Base-by-base conservation (phyloP, 768 basidiomycete genomes). In the Tylopilus rubrobrunneus region DNA sequence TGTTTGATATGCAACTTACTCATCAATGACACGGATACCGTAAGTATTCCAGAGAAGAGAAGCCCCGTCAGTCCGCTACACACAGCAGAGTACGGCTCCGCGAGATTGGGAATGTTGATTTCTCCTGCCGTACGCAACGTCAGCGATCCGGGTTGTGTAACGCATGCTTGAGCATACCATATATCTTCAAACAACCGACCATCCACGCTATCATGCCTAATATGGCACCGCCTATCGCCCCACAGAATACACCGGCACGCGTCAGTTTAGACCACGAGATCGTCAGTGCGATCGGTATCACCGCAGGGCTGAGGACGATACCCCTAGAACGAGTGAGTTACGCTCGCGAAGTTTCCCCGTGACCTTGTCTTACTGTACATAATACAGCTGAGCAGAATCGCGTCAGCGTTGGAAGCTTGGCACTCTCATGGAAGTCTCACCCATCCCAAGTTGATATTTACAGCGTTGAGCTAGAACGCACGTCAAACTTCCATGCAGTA, bases 201-300 rank as follows among this genome's bases (percentile, higher is more conserved):
- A 80, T 77, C 77, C 78, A 80, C 19, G 78, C 77, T 1, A 74
- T 40, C 74, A 78, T 78, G 40, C 76, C 77, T 15, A 75, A 61
- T 15, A 64, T 56, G 8, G 74, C 75, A 2, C 78, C 78, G 2
- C 68, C 65, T 45, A 79, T 65, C 14, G 75, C 67, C 3, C 78
- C 78, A 34, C 62, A 57, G 29, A 77, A 62, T 0, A 79, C 72
- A 15, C 71, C 76, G 1, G 70, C 68, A 12, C 63, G 59, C 2
- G 75, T 74, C 15, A 80, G 60, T 56, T 78, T 78, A 33, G 72
- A 70, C 77, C 77, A 78, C 1, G 74, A 74, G 33, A 79, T 73
- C 0, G 74, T 78, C 34, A 79, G 65, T 4, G 64, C 74, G 48
- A 80, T 77, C 1, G 78, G 78, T 47, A 78, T 74, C n/a, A 79